Conservation (phyloP, 2,329 filamentous ascomycete species). For the Neopestalotiopsis clavispora region DNA sequence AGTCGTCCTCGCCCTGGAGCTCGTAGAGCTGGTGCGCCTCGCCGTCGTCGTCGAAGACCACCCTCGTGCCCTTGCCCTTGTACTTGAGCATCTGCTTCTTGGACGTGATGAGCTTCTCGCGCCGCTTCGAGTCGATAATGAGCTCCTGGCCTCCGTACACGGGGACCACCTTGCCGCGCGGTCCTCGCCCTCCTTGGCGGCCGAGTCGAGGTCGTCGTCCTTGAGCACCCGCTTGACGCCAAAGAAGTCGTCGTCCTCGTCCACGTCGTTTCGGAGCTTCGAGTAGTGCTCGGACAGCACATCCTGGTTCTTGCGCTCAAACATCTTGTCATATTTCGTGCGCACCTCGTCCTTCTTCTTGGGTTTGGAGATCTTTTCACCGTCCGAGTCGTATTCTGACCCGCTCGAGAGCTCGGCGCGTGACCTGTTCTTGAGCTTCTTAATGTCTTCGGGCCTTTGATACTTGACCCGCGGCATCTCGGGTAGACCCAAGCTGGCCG, state of each 20-base stretch:
- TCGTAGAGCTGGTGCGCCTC: conserved; percentile 85
- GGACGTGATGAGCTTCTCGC: conserved; percentile 91
- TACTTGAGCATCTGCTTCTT: conserved; percentile 94
- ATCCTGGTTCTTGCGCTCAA: conserved; percentile 94
- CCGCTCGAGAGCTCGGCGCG: conserved; percentile 65
- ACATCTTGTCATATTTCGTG: conserved; percentile 98
- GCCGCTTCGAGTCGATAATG: conserved; percentile 90
- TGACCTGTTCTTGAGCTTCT: conserved; percentile 85
- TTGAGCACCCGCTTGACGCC: conserved; percentile 87
- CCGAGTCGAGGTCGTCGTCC: conserved; percentile 66
- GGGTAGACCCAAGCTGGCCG: conserved; percentile 83
- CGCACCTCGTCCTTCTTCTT: conserved; percentile 76
- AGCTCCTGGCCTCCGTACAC: conserved; percentile 74
- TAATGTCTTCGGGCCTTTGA: conserved; percentile 85
- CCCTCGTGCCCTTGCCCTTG: conserved; percentile 83
- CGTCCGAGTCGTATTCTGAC: conserved; percentile 61
- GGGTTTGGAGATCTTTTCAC: conserved; percentile 54
- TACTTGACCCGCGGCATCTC: conserved; percentile 94
- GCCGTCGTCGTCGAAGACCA: conserved; percentile 93
- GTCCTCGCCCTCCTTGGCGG: conserved; percentile 48
- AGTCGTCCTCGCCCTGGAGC: conserved; percentile 83
- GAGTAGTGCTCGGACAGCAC: conserved; percentile 93
- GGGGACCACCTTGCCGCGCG: conserved; percentile 62
- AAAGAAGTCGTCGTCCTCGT: conserved; percentile 78
- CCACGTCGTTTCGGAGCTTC: conserved; percentile 75